Base-by-base conservation (phyloP, 108 stramenopile genomes). In the Poteriospumella lacustris region DNA sequence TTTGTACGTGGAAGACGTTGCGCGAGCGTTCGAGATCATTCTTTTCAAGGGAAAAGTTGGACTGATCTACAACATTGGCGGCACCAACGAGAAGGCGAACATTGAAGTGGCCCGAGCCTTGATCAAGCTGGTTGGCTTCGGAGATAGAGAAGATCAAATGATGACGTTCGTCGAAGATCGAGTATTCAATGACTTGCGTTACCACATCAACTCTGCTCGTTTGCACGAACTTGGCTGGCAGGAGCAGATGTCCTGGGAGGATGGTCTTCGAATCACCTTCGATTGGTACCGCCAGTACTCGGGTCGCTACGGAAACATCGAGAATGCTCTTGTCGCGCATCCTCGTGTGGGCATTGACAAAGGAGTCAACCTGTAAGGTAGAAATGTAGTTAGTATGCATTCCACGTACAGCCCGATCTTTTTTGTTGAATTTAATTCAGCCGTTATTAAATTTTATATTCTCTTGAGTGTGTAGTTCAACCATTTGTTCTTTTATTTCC, bases 101-200 rank as follows among this genome's bases (percentile, higher is more conserved):
- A 64, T 94, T 38, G 60, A 64, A n/a, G 94, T 97, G 26, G 94
- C 96, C 43, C 86, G 88, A 83, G 81, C 83, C 34, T 81, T 97
- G 79, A 87, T 97, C 59, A 85, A 87, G 78, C 80, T 91, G 59
- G 86, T 94, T 75, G 93, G 92, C 28, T 44, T 83, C 43, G 84
- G 85, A 40, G 85, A 90, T 39, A 75, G 88, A 60, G 80, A 87
- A 58, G 88, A 91, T 15, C 83, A 90, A 67, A 89, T 84, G 78
- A 83, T 96, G 52, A 89, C 82, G 15, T 96, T 91, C 68, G 96
- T 96, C 15, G 92, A 91, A 2, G 98, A 99, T 85, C 15, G 98
- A 26, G 86, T 91, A 59, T 99, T 99, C 84, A 99, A 99, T 82
- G 98, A 99, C 86, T 89, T 97, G 81, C 89, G 98, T 59, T 99